Conservation (phyloP, 2,329 filamentous ascomycete genomes). For the Colletotrichum sp. region DNA sequence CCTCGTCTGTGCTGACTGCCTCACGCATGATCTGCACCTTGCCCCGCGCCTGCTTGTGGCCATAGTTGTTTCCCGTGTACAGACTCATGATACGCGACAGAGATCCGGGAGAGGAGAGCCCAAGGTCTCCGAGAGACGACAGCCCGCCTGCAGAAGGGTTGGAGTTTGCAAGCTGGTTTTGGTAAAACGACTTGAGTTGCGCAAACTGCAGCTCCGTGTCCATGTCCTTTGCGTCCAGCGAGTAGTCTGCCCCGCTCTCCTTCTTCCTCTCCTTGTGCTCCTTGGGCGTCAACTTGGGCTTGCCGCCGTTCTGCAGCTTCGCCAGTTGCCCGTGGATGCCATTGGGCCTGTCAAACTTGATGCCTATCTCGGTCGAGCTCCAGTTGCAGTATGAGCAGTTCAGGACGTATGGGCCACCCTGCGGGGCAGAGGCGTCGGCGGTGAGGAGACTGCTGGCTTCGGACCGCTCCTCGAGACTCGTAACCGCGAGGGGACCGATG, state of each 20-base stretch:
- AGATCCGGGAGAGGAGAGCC: slow-evolving; percentile 78
- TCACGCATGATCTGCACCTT: slow-evolving; percentile 75
- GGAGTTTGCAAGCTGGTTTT: slow-evolving; percentile 73
- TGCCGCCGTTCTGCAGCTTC: slow-evolving; percentile 69
- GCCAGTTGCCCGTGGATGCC: slow-evolving; percentile 83
- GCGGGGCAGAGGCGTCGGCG: slow-evolving; percentile 43
- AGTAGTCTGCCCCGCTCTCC: slow-evolving; percentile 50
- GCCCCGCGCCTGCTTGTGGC: slow-evolving; percentile 70
- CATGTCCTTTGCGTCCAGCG: slow-evolving; percentile 49
- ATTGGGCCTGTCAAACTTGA: slow-evolving; percentile 88
- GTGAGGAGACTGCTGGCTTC: slow-evolving; percentile 46
- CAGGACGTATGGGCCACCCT: slow-evolving; percentile 71
- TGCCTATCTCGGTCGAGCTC: slow-evolving; percentile 87
- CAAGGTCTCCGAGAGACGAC: slow-evolving; percentile 52
- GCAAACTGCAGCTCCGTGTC: slow-evolving; percentile 75
- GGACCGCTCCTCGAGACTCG: slow-evolving; percentile 66
- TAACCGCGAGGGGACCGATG: slow-evolving; percentile 78
- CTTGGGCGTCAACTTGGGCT: slow-evolving; percentile 52
- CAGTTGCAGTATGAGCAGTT: slow-evolving; percentile 92
- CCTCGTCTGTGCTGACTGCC: slow-evolving; percentile 73
- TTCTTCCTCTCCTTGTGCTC: slow-evolving; percentile 59
- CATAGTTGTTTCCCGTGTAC: slow-evolving; percentile 73
- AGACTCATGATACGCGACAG: slow-evolving; percentile 90
- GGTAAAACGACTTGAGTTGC: slow-evolving; percentile 81
- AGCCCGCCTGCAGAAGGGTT: slow-evolving; percentile 56